A percentile compares a stretch with the other conserved stretches of the same genome.
Evolutionary conservation across 2,329 filamentous ascomycete genomes (phyloP).

Genomic region (Penicillium sp.): DNA sequence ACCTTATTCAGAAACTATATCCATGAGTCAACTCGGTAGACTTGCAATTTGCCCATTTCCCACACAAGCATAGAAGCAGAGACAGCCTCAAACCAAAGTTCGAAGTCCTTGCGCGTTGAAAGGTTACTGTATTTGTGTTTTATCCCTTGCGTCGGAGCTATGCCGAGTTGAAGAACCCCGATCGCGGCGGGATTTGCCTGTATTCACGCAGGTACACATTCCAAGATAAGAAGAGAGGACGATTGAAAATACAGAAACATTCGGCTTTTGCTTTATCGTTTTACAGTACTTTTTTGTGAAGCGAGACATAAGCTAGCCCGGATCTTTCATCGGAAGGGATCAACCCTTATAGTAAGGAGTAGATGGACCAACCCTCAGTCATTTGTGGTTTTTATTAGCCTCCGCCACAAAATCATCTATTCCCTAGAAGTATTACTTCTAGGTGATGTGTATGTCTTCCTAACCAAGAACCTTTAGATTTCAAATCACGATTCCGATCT

Average conservation of each 20-base stretch:
- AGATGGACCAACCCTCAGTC: background rate
- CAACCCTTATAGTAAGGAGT: background rate
- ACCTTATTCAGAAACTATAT: background rate
- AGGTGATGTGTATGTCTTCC: too few relatives aligned
- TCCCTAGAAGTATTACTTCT: too few relatives aligned
- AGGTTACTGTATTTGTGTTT: conserved; percentile 10
- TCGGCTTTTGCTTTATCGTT: background rate
- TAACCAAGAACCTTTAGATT: background rate
- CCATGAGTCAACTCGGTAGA: background rate
- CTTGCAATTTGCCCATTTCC: background rate
- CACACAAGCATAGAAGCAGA: background rate
- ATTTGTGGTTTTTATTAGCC: background rate
- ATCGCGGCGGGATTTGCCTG: background rate
- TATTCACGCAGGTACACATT: conserved; percentile 5
- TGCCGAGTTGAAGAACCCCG: conserved; percentile 12
- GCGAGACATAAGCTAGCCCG: background rate
- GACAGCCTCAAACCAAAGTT: background rate
- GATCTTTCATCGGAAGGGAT: background rate
- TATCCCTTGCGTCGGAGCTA: conserved; percentile 27
- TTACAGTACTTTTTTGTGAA: background rate
- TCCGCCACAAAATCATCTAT: too few relatives aligned
- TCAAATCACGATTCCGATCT: background rate
- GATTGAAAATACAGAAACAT: background rate
- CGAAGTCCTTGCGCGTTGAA: conserved; percentile 18
- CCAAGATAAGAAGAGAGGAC: background rate